These are phyloP conservation scores for Russula sp. DNA, from an alignment of 768 basidiomycete genomes.

Conservation along the genomic window DNA sequence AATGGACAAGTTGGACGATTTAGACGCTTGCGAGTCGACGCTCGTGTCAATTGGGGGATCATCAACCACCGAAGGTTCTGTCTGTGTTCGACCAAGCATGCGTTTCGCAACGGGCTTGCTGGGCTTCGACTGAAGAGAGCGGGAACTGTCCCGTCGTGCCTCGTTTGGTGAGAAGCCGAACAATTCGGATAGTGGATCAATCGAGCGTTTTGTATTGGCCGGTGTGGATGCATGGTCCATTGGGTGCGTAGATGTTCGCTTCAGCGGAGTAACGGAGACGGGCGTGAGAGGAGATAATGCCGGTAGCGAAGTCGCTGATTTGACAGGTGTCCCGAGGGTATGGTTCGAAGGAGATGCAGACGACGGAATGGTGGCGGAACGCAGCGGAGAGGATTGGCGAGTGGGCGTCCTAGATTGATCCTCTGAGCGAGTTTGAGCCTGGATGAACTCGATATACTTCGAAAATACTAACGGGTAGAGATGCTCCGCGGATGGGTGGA, in stretches of 20 bases:
- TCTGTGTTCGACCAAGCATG: slow-evolving; percentile 65
- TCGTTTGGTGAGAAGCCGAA: slow-evolving; percentile 33
- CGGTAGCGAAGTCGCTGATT: slow-evolving; percentile 6
- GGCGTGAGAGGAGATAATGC: slow-evolving; percentile 19
- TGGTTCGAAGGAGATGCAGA: slow-evolving; percentile 9
- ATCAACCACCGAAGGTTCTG: slow-evolving; percentile 42
- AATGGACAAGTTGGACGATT: slow-evolving; percentile 21
- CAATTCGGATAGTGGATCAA: slow-evolving; percentile 40
- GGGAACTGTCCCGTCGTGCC: background rate
- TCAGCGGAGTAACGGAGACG: background rate
- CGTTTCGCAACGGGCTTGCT: slow-evolving; percentile 45
- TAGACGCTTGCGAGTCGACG: slow-evolving; percentile 23
- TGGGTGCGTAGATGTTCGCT: slow-evolving; percentile 3
- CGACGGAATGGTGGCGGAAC: background rate
- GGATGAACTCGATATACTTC: background rate
- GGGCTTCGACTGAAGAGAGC: slow-evolving; percentile 11
- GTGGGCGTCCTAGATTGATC: background rate
- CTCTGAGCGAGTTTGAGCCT: background rate
- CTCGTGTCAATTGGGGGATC: slow-evolving; percentile 26
- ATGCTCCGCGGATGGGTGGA: background rate
- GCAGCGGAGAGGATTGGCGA: background rate
- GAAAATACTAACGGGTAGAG: slow-evolving; percentile 8
- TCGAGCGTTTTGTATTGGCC: slow-evolving; percentile 19
- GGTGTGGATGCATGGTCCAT: slow-evolving; percentile 12
- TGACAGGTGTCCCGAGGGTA: slow-evolving; percentile 19